These are phyloP conservation scores for Exophiala aquamarina DNA, from an alignment of 2,329 filamentous ascomycete genomes.

Conservation along the genomic window DNA sequence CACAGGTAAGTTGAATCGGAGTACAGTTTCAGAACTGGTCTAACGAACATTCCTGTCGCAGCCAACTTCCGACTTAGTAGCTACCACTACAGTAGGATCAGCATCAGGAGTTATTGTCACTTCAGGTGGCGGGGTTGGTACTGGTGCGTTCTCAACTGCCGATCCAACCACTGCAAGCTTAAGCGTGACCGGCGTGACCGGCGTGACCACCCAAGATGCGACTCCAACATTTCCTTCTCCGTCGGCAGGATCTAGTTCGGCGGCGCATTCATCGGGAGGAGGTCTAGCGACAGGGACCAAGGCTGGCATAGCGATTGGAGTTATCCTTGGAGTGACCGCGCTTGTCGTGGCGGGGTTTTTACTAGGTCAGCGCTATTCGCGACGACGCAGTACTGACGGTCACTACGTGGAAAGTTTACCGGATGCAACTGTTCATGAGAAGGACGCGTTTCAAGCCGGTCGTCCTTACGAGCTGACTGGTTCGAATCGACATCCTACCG, in stretches of 20 bases:
- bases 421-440: constrained; percentile 6
- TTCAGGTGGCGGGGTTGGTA: no score
- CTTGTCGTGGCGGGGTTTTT: constrained; percentile 14
- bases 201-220: no score
- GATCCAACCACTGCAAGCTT: no score
- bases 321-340: constrained; percentile 13
- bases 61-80: no score
- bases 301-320: constrained; percentile 24
- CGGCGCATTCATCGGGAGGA: neutral
- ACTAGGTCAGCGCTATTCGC: constrained; percentile 16
- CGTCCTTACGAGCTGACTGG: constrained; percentile 18
- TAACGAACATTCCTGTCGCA: no score
- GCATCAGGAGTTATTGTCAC: no score
- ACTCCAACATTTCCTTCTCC: no score
- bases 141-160: no score
- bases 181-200: no score
- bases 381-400: constrained; percentile 3
- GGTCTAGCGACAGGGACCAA: constrained; percentile 22
- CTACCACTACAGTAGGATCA: no score
- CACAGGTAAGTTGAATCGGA: constrained; percentile 6
- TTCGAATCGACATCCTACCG: neutral
- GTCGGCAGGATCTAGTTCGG: no score
- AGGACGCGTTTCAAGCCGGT: constrained; percentile 19
- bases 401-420: neutral
- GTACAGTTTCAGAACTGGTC: no score